These are phyloP conservation scores for Calocera cornea DNA, from an alignment of 768 basidiomycete genomes.

Conservation along the genomic window DNA sequence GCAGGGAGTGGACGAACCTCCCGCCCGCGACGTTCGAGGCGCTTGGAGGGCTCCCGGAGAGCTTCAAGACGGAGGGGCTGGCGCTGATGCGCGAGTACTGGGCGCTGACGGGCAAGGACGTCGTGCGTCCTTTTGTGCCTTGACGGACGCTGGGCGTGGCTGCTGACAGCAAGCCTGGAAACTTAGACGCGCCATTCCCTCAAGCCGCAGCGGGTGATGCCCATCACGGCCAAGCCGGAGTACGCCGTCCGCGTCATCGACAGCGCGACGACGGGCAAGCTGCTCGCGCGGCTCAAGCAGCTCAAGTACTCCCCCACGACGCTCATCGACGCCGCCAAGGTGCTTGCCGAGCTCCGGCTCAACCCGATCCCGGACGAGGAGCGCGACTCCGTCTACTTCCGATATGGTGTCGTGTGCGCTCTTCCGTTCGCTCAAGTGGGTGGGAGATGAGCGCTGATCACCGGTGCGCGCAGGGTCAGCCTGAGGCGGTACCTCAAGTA, in stretches of 20 bases:
- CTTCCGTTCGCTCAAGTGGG: too few species aligned
- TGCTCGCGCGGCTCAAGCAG: background rate
- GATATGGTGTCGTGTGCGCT: background rate
- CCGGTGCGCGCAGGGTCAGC: background rate
- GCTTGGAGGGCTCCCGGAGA: background rate
- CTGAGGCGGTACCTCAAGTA: background rate
- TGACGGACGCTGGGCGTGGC: background rate
- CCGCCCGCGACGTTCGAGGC: background rate
- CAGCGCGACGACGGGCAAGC: background rate
- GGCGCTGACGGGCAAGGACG: background rate
- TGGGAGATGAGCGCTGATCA: background rate
- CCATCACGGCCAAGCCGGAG: background rate
- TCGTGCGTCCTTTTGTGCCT: background rate
- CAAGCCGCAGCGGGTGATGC: background rate
- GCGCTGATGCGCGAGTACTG: background rate
- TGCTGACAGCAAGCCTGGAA: background rate
- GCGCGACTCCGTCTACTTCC: background rate
- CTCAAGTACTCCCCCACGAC: background rate
- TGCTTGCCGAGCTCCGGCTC: background rate
- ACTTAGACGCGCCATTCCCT: background rate
- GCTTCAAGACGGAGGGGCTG: background rate
- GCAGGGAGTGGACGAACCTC: background rate
- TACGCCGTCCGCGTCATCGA: background rate
- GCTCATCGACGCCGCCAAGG: background rate
- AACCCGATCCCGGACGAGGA: background rate